Evolutionary conservation across 23 red algal genomes (phyloP).

Genomic region (Cyanidiococcus yangmingshanensis): DNA sequence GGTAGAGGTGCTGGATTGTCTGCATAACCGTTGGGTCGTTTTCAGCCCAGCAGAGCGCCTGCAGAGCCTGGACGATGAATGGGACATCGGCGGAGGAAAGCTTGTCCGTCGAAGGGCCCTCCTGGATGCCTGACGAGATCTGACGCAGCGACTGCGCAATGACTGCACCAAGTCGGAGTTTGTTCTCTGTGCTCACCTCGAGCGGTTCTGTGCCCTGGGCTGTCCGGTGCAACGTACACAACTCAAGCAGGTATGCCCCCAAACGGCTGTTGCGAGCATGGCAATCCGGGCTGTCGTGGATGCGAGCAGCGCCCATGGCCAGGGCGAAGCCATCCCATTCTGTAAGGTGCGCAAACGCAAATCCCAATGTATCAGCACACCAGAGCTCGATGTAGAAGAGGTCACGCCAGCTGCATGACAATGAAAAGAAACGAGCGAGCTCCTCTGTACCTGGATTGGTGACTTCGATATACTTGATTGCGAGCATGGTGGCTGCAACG

Average conservation of each 20-base stretch:
- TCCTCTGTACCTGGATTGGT: neutral
- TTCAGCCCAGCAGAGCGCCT: neutral
- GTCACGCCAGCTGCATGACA: neutral
- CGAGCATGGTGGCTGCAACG: neutral
- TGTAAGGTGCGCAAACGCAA: neutral
- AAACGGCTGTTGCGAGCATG: neutral
- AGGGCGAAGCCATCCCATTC: neutral
- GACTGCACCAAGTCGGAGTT: neutral
- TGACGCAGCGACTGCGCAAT: neutral
- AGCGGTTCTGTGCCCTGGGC: neutral
- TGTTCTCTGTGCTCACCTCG: neutral
- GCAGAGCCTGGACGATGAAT: neutral
- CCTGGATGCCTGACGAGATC: too few species aligned
- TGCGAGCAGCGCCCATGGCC: neutral
- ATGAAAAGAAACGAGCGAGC: neutral
- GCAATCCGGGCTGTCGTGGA: neutral
- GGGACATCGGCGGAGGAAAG: neutral
- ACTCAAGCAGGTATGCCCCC: neutral
- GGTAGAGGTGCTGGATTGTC: neutral
- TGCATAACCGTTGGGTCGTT: neutral
- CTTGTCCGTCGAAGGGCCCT: too few species aligned
- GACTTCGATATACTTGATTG: conserved; percentile 8
- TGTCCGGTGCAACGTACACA: neutral
- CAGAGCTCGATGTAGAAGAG: neutral
- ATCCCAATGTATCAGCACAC: neutral